These are phyloP conservation scores for Myxozyma neglecta DNA, from an alignment of 805 yeast genomes.

Conservation along the genomic window DNA sequence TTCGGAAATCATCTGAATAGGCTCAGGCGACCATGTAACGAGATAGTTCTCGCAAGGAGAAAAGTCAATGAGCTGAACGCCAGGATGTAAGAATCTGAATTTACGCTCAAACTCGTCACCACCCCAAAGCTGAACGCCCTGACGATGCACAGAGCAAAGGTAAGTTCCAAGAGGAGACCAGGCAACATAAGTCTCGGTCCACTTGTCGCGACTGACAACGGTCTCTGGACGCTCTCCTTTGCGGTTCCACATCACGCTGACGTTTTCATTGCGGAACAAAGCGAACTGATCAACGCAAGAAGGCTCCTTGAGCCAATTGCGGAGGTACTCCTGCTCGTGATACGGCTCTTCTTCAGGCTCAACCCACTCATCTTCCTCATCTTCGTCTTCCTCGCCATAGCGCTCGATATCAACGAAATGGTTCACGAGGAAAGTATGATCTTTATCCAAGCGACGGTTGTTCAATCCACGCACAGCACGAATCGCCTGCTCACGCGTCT, in stretches of 20 bases:
- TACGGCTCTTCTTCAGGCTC: slow-evolving; percentile 76
- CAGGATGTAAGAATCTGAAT: slow-evolving; percentile 80
- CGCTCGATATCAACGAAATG: slow-evolving; percentile 79
- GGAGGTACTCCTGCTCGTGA: slow-evolving; percentile 70
- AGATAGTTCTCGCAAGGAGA: slow-evolving; percentile 89
- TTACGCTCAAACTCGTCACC: slow-evolving; percentile 74
- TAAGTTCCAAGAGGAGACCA: slow-evolving; percentile 94
- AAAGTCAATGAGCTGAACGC: slow-evolving; percentile 84
- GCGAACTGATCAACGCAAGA: slow-evolving; percentile 88
- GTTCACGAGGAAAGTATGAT: slow-evolving; percentile 85
- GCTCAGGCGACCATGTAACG: slow-evolving; percentile 86
- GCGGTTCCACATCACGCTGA: slow-evolving; percentile 85
- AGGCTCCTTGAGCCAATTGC: slow-evolving; percentile 87
- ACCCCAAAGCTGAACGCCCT: slow-evolving; percentile 96
- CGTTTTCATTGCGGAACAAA: slow-evolving; percentile 73
- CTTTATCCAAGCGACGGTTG: slow-evolving; percentile 89
- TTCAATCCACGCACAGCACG: slow-evolving; percentile 78
- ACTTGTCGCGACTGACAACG: slow-evolving; percentile 70
- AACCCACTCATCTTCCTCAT: slow-evolving; percentile 51
- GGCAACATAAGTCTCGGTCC: slow-evolving; percentile 84
- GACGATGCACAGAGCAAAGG: slow-evolving; percentile 83
- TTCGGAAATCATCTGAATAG: slow-evolving; percentile 69
- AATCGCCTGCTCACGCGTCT: slow-evolving; percentile 62
- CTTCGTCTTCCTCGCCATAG: slow-evolving; percentile 61
- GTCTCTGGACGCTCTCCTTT: slow-evolving; percentile 70